Percentiles rank a stretch among this genome's conserved stretches.
phyloP scores from a whole-genome alignment of 2,329 filamentous ascomycete species.

The Monosporascus sp. region DNA sequence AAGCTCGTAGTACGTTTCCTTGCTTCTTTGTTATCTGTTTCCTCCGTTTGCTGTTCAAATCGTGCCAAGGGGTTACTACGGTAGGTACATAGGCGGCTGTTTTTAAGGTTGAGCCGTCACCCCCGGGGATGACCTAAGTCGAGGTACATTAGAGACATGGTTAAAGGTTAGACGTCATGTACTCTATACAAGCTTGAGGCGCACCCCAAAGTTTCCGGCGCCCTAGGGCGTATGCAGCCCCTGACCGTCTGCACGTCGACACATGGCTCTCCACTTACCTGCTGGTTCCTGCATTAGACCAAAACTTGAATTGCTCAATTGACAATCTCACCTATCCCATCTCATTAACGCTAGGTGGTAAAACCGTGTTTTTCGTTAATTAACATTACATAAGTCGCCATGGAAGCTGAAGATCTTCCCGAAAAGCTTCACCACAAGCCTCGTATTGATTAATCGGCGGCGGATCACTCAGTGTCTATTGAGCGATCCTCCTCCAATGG shows the following conservation, averaged over 20 bases:
- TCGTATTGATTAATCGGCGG: neutral
- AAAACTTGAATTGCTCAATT: constrained; percentile 4
- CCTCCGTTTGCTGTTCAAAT: too few species aligned
- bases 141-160: too few species aligned
- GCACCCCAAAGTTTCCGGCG: neutral
- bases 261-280: constrained; percentile 20
- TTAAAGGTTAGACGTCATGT: neutral
- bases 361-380: too few species aligned
- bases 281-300: constrained; percentile 20
- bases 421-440: neutral
- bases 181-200: constrained; percentile 1
- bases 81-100: too few species aligned
- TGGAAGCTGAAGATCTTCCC: too few species aligned
- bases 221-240: neutral
- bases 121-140: too few species aligned
- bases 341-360: neutral
- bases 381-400: too few species aligned
- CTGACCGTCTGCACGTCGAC: constrained; percentile 3
- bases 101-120: too few species aligned
- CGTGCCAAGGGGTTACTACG: too few species aligned
- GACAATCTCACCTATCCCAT: neutral
- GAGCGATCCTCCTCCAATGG: neutral
- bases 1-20: too few species aligned
- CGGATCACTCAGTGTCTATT: neutral
- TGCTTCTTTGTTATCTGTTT: too few species aligned